Conservation (phyloP, 75 land plant genomes). For the Sequoiadendron giganteum region DNA sequence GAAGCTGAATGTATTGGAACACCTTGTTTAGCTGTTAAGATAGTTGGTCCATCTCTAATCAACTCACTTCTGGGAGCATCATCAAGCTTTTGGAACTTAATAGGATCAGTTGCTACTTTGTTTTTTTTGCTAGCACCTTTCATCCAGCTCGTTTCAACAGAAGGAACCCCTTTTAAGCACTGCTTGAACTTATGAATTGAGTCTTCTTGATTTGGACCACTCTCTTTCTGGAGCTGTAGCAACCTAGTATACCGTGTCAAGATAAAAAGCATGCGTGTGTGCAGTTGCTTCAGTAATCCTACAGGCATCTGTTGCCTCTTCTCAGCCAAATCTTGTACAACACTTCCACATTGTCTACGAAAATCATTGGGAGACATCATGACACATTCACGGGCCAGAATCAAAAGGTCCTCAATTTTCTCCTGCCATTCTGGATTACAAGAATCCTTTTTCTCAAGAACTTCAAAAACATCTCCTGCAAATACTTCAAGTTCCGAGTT, state of each 20-base stretch:
- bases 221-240: constrained; percentile 68
- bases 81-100: not conserved
- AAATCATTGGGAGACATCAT: constrained; percentile 50
- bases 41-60: not conserved
- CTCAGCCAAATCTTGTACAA: constrained; percentile 70
- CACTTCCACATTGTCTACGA: constrained; percentile 59
- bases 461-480: constrained; percentile 54
- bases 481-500: constrained; percentile 59
- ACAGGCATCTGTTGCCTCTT: constrained; percentile 54
- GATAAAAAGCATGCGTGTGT: constrained; percentile 76
- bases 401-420: constrained; percentile 52
- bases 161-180: constrained; percentile 54
- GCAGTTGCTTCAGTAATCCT: constrained; percentile 53
- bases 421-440: constrained; percentile 29
- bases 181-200: constrained; percentile 52
- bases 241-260: constrained; percentile 77
- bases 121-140: constrained; percentile 8
- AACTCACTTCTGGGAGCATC: constrained; percentile 1
- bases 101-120: constrained; percentile 4
- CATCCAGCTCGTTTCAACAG: constrained; percentile 46
- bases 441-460: constrained; percentile 40
- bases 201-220: constrained; percentile 46
- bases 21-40: not conserved
- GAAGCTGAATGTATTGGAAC: not conserved
- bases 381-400: constrained; percentile 58